Evolutionary conservation across 2,329 filamentous ascomycete genomes (phyloP), one percentile per base, ranked within the genome.

Genomic region (Mycosphaerelloides madeirae): DNA sequence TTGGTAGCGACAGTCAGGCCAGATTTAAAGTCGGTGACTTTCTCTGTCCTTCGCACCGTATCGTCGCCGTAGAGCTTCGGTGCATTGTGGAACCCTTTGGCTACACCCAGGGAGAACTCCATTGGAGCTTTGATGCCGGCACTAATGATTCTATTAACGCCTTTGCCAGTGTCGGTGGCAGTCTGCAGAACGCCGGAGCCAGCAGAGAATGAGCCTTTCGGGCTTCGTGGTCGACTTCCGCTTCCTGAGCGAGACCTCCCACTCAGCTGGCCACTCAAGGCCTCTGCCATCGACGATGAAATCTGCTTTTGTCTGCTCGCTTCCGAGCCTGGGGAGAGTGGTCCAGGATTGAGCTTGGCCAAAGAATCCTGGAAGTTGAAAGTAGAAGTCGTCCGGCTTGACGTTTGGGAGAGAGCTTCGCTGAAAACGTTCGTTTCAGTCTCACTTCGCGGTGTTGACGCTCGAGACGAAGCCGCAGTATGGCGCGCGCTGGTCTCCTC

Each of bases 71-170:
- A 95, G 1, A 95, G 71, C 54, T 80, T 83, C 0, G 90, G 89
- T 5, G 86, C 84, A 57, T 95, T 95, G 61, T 91, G 84, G 62
- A 95, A 94, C 0, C 90, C 90, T 63, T 85, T 85, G 1, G 89
- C 84, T 22, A 95, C 67, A 1, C 84, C 85, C 39, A 95, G 70
- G 16, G 86, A 87, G 55, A 95, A 86, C 64, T 95, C 88, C 76
- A 94, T 84, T 0, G 90, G 90, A 0, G 83, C 83, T 59, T 85
- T 86, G 49, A 91, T 57, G 12, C 62, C 62, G 15, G 65, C 63
- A 11, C 60, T 60, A 4, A 66, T 50, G 25, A 68, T 66, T 18
- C 59, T 58, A n/a, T 58, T 51, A 8, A 67, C 56, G 6, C 65
- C 65, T 45, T 66, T 65, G 8, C 58, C 55, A 13, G 65, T 66